Conservation (phyloP, 1,139 yeast species). For the Taphrina pruni region DNA sequence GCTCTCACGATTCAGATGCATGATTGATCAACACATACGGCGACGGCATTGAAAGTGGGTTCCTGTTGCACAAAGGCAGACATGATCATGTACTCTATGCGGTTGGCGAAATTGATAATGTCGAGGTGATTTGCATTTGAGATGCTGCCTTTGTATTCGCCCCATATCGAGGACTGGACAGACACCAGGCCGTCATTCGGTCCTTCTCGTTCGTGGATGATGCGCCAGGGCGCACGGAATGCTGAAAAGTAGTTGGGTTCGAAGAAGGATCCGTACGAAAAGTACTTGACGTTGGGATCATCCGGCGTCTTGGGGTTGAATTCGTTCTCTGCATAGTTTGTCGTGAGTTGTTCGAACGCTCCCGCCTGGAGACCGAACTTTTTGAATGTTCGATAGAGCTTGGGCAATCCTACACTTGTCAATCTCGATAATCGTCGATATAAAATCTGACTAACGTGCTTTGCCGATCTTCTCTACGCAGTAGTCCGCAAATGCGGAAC, state of each 20-base stretch:
- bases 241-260: slow-evolving; percentile 41
- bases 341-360: slow-evolving; percentile 54
- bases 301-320: slow-evolving; percentile 64
- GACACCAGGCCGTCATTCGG: slow-evolving; percentile 84
- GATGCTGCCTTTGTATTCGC: slow-evolving; percentile 76
- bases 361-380: slow-evolving; percentile 37
- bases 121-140: slow-evolving; percentile 84
- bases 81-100: slow-evolving; percentile 54
- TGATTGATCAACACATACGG: slow-evolving; percentile 48
- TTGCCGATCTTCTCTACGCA: slow-evolving; percentile 44
- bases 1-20: too few species aligned
- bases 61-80: slow-evolving; percentile 47
- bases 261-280: slow-evolving; percentile 74
- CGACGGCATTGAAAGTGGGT: slow-evolving; percentile 71
- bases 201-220: slow-evolving; percentile 41
- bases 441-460: not conserved
- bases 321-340: slow-evolving; percentile 56
- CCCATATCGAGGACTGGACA: slow-evolving; percentile 80
- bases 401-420: slow-evolving; percentile 16
- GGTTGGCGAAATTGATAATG: slow-evolving; percentile 62
- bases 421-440: too few species aligned
- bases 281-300: slow-evolving; percentile 70
- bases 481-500: slow-evolving; percentile 81
- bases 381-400: slow-evolving; percentile 22
- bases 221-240: slow-evolving; percentile 39